Evolutionary conservation across 805 yeast species (phyloP).

Genomic region (Candida silvicultrix): DNA sequence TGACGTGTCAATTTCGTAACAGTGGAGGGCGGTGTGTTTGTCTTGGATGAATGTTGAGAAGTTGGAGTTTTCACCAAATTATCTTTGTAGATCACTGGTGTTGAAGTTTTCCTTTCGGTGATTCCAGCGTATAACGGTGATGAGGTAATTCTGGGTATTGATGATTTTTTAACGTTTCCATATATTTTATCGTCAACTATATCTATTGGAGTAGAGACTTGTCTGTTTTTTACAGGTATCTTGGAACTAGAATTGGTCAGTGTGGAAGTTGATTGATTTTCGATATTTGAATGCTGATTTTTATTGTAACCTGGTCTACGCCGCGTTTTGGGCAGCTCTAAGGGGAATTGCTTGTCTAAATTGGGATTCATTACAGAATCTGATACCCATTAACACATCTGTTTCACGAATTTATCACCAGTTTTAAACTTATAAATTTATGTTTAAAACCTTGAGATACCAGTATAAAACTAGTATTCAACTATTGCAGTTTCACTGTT

Average conservation of each 20-base stretch:
- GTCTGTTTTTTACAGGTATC: slow-evolving; percentile 16
- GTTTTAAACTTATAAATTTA: too few species aligned
- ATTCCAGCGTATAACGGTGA: slow-evolving; percentile 7
- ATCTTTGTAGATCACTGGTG: slow-evolving; percentile 6
- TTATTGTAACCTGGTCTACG: slow-evolving; percentile 7
- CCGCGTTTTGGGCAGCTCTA: slow-evolving; percentile 1
- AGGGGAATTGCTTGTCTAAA: background rate
- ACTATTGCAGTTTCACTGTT: background rate
- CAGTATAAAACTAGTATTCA: too few species aligned
- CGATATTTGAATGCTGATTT: too few species aligned
- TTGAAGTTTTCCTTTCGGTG: slow-evolving; percentile 2
- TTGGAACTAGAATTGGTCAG: slow-evolving; percentile 6
- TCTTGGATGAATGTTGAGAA: background rate
- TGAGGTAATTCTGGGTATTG: slow-evolving; percentile 18
- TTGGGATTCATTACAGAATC: too few species aligned
- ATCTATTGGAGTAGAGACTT: slow-evolving; percentile 16
- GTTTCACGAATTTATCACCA: too few species aligned
- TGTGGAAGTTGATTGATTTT: too few species aligned
- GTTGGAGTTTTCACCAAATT: background rate
- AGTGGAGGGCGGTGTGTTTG: slow-evolving; percentile 12
- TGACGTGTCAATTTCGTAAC: slow-evolving; percentile 11
- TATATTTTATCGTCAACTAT: slow-evolving; percentile 10
- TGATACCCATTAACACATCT: too few species aligned
- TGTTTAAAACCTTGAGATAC: too few species aligned
- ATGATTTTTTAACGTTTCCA: slow-evolving; percentile 9